These are phyloP conservation scores for Tricholoma hemisulphureum DNA, from an alignment of 768 basidiomycete species.

Conservation along the genomic window DNA sequence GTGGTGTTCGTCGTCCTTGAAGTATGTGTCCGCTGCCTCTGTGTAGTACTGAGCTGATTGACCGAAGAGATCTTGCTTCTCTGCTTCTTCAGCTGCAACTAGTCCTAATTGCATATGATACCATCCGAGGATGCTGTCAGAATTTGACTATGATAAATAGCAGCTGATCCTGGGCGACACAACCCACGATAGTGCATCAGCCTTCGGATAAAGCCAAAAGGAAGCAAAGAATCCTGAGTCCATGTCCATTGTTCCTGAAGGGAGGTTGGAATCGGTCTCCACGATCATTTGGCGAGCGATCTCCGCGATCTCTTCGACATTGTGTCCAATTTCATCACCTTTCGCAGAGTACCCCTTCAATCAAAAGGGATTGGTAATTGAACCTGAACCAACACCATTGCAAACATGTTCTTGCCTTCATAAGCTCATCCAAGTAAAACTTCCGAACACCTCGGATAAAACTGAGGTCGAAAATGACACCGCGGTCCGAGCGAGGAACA, in stretches of 20 bases:
- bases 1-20: slow-evolving; percentile 39
- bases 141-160: neutral
- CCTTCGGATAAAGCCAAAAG: slow-evolving; percentile 38
- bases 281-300: slow-evolving; percentile 30
- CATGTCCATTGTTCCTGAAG: slow-evolving; percentile 1
- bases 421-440: slow-evolving; percentile 32
- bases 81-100: slow-evolving; percentile 13
- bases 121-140: slow-evolving; percentile 27
- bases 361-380: neutral
- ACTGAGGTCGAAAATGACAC: slow-evolving; percentile 40
- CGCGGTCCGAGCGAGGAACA: slow-evolving; percentile 37
- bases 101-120: slow-evolving; percentile 26
- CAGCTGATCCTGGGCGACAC: neutral
- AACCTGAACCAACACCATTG: no score
- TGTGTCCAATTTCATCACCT: slow-evolving; percentile 16
- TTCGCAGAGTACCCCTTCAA: slow-evolving; percentile 10
- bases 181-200: slow-evolving; percentile 36
- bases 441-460: slow-evolving; percentile 43
- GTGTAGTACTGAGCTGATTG: slow-evolving; percentile 29
- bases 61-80: slow-evolving; percentile 14
- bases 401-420: slow-evolving; percentile 26
- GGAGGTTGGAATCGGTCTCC: slow-evolving; percentile 30
- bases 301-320: slow-evolving; percentile 29
- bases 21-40: slow-evolving; percentile 29
- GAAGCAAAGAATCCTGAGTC: slow-evolving; percentile 33